A percentile compares a stretch with the other conserved stretches of the same genome.
Conservation (phyloP, 148 eudicot genomes). For the Drosera capensis region DNA sequence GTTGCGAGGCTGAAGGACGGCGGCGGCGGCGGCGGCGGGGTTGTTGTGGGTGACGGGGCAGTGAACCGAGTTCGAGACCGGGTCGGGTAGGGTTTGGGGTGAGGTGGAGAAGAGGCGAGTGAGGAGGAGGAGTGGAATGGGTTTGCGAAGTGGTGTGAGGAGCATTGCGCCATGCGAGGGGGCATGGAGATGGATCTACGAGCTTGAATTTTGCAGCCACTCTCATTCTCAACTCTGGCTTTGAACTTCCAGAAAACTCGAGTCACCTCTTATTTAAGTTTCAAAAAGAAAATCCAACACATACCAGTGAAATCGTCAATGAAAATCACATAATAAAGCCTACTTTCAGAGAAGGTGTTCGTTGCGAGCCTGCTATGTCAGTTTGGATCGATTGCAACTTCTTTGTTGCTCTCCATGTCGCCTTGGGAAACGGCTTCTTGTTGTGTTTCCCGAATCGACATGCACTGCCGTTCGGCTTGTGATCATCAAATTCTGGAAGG, state of each 20-base stretch:
- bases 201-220: not conserved
- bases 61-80: slow-evolving; percentile 29
- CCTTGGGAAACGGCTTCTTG: slow-evolving; percentile 5
- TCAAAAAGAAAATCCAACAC: too few relatives aligned
- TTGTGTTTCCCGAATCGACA: not conserved
- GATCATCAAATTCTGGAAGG: not conserved
- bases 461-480: not conserved
- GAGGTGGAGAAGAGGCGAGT: slow-evolving; percentile 57
- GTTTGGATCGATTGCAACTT: slow-evolving; percentile 7
- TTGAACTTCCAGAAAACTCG: slow-evolving; percentile 4
- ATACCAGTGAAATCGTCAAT: too few relatives aligned
- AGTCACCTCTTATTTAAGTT: slow-evolving; percentile 3
- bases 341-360: slow-evolving; percentile 3
- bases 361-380: slow-evolving; percentile 5
- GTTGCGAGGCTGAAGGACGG: slow-evolving; percentile 44
- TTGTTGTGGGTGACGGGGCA: slow-evolving; percentile 37
- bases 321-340: too few relatives aligned
- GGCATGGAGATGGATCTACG: too few relatives aligned
- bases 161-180: too few relatives aligned
- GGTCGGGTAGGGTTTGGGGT: too few relatives aligned
- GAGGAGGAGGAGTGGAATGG: too few relatives aligned
- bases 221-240: slow-evolving; percentile 3
- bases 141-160: too few relatives aligned
- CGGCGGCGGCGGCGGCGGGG: slow-evolving; percentile 41
- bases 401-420: slow-evolving; percentile 3